Evolutionary conservation across 2,329 filamentous ascomycete species (phyloP).

Genomic region (Corynespora cassiicola): DNA sequence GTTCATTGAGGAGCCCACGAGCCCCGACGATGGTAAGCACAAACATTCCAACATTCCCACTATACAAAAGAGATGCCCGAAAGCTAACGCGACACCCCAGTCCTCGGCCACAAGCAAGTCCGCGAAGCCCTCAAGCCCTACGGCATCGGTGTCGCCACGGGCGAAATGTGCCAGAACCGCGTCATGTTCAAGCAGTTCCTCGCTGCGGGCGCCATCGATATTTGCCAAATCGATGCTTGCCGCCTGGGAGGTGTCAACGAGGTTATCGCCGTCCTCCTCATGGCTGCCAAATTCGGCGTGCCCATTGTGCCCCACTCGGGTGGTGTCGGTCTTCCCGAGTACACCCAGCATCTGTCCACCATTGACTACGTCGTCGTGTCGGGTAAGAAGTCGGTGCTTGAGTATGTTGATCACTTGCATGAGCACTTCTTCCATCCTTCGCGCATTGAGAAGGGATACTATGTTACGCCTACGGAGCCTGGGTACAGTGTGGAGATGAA

Average conservation of each 20-base stretch:
- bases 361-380: slow-evolving; percentile 91
- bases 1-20: slow-evolving; percentile 96
- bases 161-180: slow-evolving; percentile 95
- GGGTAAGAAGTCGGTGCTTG: slow-evolving; percentile 80
- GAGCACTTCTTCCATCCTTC: slow-evolving; percentile 89
- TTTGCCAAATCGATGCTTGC: slow-evolving; percentile 91
- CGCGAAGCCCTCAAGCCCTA: slow-evolving; percentile 77
- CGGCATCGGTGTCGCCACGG: slow-evolving; percentile 84
- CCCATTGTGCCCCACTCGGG: slow-evolving; percentile 90
- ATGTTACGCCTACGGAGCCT: slow-evolving; percentile 81
- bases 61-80: not conserved
- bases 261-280: slow-evolving; percentile 85
- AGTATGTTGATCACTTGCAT: slow-evolving; percentile 93
- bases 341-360: slow-evolving; percentile 90
- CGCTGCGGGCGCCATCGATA: slow-evolving; percentile 78
- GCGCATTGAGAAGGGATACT: slow-evolving; percentile 83
- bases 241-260: slow-evolving; percentile 91
- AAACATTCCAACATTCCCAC: not conserved
- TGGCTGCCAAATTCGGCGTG: slow-evolving; percentile 79
- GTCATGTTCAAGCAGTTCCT: slow-evolving; percentile 94
- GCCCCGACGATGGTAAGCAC: slow-evolving; percentile 74
- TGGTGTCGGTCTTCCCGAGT: slow-evolving; percentile 89
- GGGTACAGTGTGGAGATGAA: slow-evolving; percentile 97
- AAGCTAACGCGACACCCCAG: slow-evolving; percentile 35
- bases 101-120: slow-evolving; percentile 86